phyloP scores from a whole-genome alignment of 2,329 filamentous ascomycete genomes.

The Cordyceps cicadae region DNA sequence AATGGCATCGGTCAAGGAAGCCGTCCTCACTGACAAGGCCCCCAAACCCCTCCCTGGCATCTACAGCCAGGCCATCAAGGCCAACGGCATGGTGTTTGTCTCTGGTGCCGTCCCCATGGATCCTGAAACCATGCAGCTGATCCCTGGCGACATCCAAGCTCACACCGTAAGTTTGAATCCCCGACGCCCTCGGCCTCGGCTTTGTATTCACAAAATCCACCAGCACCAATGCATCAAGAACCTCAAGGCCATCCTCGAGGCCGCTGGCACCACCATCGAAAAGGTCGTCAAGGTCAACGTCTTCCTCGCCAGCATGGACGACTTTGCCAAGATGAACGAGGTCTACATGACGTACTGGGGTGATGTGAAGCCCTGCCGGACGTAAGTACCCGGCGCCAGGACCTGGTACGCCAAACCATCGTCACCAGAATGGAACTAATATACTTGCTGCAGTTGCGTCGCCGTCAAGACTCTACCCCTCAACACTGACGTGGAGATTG shows the following conservation, averaged over 20 bases:
- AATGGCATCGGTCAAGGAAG: constrained; percentile 26
- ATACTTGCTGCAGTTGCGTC: constrained; percentile 21
- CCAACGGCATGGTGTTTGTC: constrained; percentile 60
- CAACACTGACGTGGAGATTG: constrained; percentile 13
- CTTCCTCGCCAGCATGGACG: constrained; percentile 64
- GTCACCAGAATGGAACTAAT: not conserved
- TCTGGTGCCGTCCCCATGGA: constrained; percentile 65
- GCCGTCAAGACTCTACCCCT: constrained; percentile 21
- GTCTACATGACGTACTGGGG: constrained; percentile 64
- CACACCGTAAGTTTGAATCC: constrained; percentile 43
- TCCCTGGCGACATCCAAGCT: constrained; percentile 56
- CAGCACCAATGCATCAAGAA: constrained; percentile 60
- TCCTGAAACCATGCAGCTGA: constrained; percentile 45
- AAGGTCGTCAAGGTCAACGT: constrained; percentile 67
- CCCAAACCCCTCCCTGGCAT: constrained; percentile 32
- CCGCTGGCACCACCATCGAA: constrained; percentile 54
- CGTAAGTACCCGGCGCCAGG: constrained; percentile 22
- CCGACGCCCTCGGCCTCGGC: not conserved
- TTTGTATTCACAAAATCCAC: not conserved
- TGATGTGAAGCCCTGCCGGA: constrained; percentile 37
- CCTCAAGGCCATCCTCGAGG: constrained; percentile 59
- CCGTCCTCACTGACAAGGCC: constrained; percentile 32
- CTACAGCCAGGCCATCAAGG: constrained; percentile 52
- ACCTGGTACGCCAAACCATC: not conserved
- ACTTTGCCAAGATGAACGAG: constrained; percentile 69